Percentiles rank a stretch among this genome's conserved stretches.
Evolutionary conservation across 1,284 basidiomycete species (phyloP).

Genomic region (Rhodotorula sp.): DNA sequence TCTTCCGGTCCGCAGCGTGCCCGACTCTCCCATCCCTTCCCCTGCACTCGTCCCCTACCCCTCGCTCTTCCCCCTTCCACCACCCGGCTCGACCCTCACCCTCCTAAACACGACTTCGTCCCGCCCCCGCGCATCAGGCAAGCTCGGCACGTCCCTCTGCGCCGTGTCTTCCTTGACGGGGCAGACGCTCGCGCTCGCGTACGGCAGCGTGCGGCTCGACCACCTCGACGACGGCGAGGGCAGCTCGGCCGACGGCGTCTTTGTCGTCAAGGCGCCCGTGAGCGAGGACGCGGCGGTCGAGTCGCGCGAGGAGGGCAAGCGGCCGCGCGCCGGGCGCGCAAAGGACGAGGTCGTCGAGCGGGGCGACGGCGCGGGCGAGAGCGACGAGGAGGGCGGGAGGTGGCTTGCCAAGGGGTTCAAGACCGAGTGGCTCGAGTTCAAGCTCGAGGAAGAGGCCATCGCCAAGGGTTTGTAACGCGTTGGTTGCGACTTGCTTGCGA

Average conservation of each 20-base stretch:
- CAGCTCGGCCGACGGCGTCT: slow-evolving; percentile 22
- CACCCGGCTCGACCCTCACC: slow-evolving; percentile 31
- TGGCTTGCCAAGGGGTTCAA: slow-evolving; percentile 40
- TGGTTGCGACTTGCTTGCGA: too few relatives aligned
- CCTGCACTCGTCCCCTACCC: slow-evolving; percentile 31
- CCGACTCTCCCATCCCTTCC: slow-evolving; percentile 26
- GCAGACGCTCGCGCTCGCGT: slow-evolving; percentile 35
- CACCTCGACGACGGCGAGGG: slow-evolving; percentile 22
- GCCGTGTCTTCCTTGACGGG: slow-evolving; percentile 21
- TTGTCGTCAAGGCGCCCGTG: slow-evolving; percentile 25
- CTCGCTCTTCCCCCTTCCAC: slow-evolving; percentile 32
- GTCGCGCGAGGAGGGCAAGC: not conserved
- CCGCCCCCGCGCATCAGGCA: slow-evolving; percentile 39
- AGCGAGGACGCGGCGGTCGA: slow-evolving; percentile 10
- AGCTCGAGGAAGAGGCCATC: slow-evolving; percentile 29
- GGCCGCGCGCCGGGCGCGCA: not conserved
- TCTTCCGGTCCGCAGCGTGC: slow-evolving; percentile 16
- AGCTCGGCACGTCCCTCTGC: slow-evolving; percentile 39
- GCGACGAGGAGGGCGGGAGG: slow-evolving; percentile 31
- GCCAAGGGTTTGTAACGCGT: slow-evolving; percentile 7
- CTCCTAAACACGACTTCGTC: slow-evolving; percentile 14
- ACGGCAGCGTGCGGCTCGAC: slow-evolving; percentile 41
- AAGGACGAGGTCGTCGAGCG: not conserved
- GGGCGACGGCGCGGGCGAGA: slow-evolving; percentile 27
- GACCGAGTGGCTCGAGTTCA: slow-evolving; percentile 35